These are phyloP conservation scores for Coprinopsis cinerea DNA, from an alignment of 768 basidiomycete genomes.

Conservation along the genomic window DNA sequence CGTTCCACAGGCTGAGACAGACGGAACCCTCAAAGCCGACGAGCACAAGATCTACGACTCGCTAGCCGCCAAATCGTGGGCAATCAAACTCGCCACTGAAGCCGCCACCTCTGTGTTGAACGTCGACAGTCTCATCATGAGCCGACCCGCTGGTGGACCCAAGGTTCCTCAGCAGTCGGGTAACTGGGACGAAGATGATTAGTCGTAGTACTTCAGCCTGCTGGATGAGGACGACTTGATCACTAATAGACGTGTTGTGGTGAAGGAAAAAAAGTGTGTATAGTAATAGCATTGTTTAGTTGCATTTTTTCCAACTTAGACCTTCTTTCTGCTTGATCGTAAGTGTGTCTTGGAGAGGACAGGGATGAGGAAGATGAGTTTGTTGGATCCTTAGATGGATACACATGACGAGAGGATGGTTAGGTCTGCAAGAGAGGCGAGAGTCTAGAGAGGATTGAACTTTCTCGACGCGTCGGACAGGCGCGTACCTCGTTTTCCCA, in stretches of 20 bases:
- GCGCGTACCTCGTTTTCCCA: no score
- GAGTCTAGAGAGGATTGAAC: no score
- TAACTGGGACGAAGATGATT: constrained; percentile 82
- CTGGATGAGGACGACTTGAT: no score
- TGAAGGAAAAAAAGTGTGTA: no score
- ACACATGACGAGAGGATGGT: not conserved
- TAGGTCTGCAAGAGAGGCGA: not conserved
- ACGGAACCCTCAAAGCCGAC: constrained; percentile 65
- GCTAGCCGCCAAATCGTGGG: constrained; percentile 88
- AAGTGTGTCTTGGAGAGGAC: no score
- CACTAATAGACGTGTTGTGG: no score
- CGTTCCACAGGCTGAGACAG: constrained; percentile 64
- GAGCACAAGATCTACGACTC: constrained; percentile 76
- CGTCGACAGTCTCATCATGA: constrained; percentile 98
- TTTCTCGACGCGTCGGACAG: no score
- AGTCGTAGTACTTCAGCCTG: constrained; percentile 8
- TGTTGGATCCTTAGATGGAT: no score
- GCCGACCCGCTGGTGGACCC: constrained; percentile 86
- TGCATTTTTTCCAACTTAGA: no score
- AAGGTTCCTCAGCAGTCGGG: constrained; percentile 83
- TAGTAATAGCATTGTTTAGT: no score
- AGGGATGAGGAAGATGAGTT: no score
- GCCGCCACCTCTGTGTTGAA: constrained; percentile 86
- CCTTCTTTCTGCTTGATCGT: no score
- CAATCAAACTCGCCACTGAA: constrained; percentile 84